Conservation (phyloP, 1,139 yeast species). For the Taiozyma sp. region DNA sequence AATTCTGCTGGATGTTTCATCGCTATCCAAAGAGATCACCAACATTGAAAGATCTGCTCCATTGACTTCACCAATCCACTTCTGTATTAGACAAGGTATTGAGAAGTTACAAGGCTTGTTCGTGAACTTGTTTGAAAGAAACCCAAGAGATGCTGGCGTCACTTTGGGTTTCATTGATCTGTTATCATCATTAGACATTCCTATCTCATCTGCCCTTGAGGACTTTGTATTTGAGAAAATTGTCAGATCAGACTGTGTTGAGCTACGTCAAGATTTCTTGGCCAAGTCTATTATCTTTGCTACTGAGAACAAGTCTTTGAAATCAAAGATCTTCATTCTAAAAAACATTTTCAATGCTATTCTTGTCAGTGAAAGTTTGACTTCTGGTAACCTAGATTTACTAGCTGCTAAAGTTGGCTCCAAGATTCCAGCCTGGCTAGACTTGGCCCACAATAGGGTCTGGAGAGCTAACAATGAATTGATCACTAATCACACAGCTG, state of each 20-base stretch:
- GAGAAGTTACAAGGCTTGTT: slow-evolving; percentile 55
- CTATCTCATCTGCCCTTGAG: slow-evolving; percentile 45
- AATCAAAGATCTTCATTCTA: slow-evolving; percentile 60
- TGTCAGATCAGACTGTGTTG: slow-evolving; percentile 46
- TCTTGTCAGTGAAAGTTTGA: slow-evolving; percentile 57
- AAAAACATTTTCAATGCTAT: slow-evolving; percentile 64
- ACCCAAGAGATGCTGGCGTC: slow-evolving; percentile 31
- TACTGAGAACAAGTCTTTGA: slow-evolving; percentile 38
- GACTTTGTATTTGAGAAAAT: slow-evolving; percentile 55
- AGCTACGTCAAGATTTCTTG: slow-evolving; percentile 47
- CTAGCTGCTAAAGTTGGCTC: slow-evolving; percentile 34
- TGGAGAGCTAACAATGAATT: slow-evolving; percentile 68
- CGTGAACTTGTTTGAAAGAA: slow-evolving; percentile 40
- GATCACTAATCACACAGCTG: slow-evolving; percentile 56
- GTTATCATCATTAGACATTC: slow-evolving; percentile 41
- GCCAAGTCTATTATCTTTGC: slow-evolving; percentile 47
- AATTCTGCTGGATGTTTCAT: slow-evolving; percentile 42
- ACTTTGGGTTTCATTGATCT: slow-evolving; percentile 49
- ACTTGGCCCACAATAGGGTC: slow-evolving; percentile 52
- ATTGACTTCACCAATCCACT: slow-evolving; percentile 56
- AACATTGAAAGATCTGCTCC: slow-evolving; percentile 38
- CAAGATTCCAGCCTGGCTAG: slow-evolving; percentile 55
- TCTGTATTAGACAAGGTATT: slow-evolving; percentile 73
- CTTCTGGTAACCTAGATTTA: slow-evolving; percentile 42
- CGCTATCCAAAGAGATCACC: slow-evolving; percentile 41